Base-by-base conservation (phyloP, 129 eudicot species). In the Tagetes erecta region DNA sequence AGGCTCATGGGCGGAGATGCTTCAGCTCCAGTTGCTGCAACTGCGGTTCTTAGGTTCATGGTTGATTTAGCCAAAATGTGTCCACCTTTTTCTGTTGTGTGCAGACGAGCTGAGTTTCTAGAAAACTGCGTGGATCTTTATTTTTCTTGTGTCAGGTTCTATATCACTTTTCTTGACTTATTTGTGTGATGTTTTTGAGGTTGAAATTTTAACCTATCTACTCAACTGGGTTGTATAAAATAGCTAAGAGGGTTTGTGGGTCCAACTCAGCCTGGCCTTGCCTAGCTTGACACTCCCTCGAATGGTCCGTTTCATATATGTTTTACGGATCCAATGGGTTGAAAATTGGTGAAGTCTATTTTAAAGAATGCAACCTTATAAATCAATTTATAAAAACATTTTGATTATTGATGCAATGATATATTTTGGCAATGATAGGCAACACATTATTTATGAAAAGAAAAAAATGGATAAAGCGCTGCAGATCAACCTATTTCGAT, bases 1-100 rank as follows among this genome's bases (percentile, higher is more conserved):
- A 93, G 99, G 53, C 83, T 95, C 76, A 95, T 95, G 99, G 97
- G 99, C 34, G 99, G 99, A 71, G 97, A 91, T 63, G 97, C 97
- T 42, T 76, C 94, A 4, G 97, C 99, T 70, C 99, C 99, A 71
- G 88, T 95, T 59, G 89, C 99, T 65, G 97, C 99, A 37, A 91
- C 99, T 57, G 87, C 99, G 4, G 92, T 95, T 67, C 89, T 95
- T 39, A 81, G 99, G 76, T 95, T 95, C 79, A 87, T 95, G 97
- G 97, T 95, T 67, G 99, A 95, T 80, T 87, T 95, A 55, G 96
- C 92, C 31, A 95, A 95, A 80, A 95, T 85, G 92, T 91, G 90
- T 81, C 91, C 89, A 3, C 76, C 90, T 37, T 95, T 95, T 75
- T 91, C 99, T 34, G 89, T 84, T 82, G 86, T 88, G 65, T 91